These are phyloP conservation scores for Dunaliella primolecta DNA, from an alignment of 139 green algal genomes.

Conservation along the genomic window DNA sequence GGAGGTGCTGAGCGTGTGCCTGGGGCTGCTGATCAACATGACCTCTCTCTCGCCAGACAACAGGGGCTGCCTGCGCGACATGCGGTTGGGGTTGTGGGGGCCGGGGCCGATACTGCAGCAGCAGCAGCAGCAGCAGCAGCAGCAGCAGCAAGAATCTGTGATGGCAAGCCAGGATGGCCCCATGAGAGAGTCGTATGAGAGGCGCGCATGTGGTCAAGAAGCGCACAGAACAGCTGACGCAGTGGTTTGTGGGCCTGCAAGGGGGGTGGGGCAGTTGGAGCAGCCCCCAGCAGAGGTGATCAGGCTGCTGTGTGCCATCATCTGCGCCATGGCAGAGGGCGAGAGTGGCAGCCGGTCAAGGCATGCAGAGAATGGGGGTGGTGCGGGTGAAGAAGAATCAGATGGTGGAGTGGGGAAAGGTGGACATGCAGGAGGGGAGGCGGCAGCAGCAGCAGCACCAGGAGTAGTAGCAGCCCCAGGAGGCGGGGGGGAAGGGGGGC, in stretches of 20 bases:
- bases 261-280: neutral
- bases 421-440: neutral
- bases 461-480: neutral
- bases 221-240: neutral
- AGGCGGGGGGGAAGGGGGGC: neutral
- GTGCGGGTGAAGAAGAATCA: neutral
- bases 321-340: slow-evolving; percentile 25
- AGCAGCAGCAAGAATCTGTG: no score
- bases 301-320: slow-evolving; percentile 49
- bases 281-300: slow-evolving; percentile 7
- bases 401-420: no score
- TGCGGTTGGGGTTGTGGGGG: neutral
- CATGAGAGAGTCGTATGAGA: neutral
- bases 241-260: neutral
- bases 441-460: neutral
- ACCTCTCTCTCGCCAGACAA: slow-evolving; percentile 25
- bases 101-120: neutral
- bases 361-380: neutral
- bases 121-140: neutral
- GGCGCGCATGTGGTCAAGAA: neutral
- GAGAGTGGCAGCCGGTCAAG: no score
- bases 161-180: no score
- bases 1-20: slow-evolving; percentile 40
- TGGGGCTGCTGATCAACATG: slow-evolving; percentile 79
- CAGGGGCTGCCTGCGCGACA: slow-evolving; percentile 23